Conservation (phyloP, 331 rosid genomes). For the Quercus phellos region DNA sequence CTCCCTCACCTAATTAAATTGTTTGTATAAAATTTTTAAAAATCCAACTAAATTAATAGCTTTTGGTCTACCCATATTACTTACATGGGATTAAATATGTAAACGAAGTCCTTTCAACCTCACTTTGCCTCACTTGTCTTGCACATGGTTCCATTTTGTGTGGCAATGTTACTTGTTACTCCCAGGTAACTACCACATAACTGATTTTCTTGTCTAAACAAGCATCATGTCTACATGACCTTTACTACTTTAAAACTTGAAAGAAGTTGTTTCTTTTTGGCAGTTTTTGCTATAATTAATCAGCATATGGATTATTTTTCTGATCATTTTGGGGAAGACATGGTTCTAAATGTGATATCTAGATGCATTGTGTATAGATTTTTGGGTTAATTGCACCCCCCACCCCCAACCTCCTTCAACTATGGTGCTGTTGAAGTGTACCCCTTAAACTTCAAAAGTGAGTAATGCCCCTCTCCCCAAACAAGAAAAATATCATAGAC, state of each 20-base stretch:
- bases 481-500: no score
- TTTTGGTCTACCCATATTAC: not conserved
- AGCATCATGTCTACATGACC: not conserved
- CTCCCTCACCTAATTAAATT: not conserved
- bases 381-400: no score
- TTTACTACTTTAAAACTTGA: not conserved
- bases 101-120: not conserved
- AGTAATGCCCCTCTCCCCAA: no score
- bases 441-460: no score
- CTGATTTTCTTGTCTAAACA: not conserved
- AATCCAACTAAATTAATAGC: not conserved
- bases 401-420: no score
- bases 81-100: not conserved
- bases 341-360: no score
- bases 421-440: no score
- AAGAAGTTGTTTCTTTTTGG: no score
- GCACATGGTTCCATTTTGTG: not conserved
- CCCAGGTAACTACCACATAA: no score
- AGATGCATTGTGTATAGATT: no score
- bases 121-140: not conserved
- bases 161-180: no score
- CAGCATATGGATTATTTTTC: not conserved
- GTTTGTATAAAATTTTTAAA: not conserved
- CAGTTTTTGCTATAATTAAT: not conserved
- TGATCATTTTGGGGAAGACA: not conserved